Evolutionary conservation across 108 stramenopile species (phyloP), one percentile per base, ranked within the genome.

Genomic region (Skeletonema grethae): DNA sequence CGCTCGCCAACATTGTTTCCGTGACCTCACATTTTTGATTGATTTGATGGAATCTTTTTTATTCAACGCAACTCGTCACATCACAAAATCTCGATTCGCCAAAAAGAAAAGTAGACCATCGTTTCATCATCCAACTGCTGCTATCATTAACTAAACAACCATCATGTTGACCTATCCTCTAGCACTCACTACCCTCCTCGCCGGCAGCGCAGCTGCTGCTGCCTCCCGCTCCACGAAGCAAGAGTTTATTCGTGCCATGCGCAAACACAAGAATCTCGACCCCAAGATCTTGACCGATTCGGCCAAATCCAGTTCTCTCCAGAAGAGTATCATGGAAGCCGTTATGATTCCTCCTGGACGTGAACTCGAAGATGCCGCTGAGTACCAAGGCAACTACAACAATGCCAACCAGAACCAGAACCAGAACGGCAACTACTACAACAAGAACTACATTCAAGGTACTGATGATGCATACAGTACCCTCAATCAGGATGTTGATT

Each of bases 401-500:
- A 24, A 29, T 56, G 36, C 25, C 28, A 34, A 65, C 34, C 2
- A 30, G 29, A 74, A 66, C 34, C 2, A 30, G 29, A 74, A 66
- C 58, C 5, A 55, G 45, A 48, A 75, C 12, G 45, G 5, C 39
- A 31, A 16, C 18, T 53, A 43, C 15, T 43, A 43, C 41, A 43
- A n/a, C 41, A 43, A 43, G 15, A 43, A 73, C 63, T 43, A 43
- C 15, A 10, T 43, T 15, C 41, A 43, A 43, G 55, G 60, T 22
- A 53, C 72, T 36, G 79, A 72, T 32, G 72, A 80, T 45, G 15
- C 15, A 5, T 73, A 61, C 58, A 36, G 45, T 39, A 46, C 57
- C 57, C 15, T 43, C 41, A 24, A 53, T 16, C 5, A 22, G 9
- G n/a, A 67, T 39, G 68, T 63, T 31, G n/a, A 53, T 4, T 73